These are phyloP conservation scores for Erodium texanum DNA, from an alignment of 441 rosid species.

Conservation along the genomic window DNA sequence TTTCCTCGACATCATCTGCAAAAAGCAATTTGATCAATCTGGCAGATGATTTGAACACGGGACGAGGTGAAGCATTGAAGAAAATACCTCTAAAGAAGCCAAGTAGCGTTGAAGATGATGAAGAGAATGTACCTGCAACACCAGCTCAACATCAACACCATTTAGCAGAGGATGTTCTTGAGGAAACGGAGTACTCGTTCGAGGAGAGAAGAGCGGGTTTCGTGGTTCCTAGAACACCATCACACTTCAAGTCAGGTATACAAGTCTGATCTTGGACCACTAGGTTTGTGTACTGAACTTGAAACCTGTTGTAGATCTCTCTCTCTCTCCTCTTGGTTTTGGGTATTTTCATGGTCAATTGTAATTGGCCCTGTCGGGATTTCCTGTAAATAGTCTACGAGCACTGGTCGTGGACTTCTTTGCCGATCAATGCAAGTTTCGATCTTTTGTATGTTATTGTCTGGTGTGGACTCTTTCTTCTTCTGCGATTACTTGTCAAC, in stretches of 20 bases:
- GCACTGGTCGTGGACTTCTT: too few relatives aligned
- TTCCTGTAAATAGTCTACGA: too few relatives aligned
- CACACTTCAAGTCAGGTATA: conserved; percentile 37
- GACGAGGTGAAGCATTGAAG: conserved; percentile 23
- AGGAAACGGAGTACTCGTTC: conserved; percentile 63
- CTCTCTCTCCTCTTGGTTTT: not conserved
- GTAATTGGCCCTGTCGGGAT: not conserved
- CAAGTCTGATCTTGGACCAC: conserved; percentile 33
- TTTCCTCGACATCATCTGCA: conserved; percentile 41
- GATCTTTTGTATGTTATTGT: too few relatives aligned
- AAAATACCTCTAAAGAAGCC: conserved; percentile 35
- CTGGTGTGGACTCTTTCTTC: too few relatives aligned
- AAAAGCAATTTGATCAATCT: conserved; percentile 37
- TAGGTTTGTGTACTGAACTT: not conserved
- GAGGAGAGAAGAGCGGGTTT: conserved; percentile 82
- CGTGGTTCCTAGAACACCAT: conserved; percentile 32
- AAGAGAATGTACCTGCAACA: conserved; percentile 54
- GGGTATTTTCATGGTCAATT: not conserved
- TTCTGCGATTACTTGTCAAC: too few relatives aligned
- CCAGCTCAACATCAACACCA: conserved; percentile 30
- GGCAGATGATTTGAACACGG: conserved; percentile 20
- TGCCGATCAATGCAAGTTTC: too few relatives aligned
- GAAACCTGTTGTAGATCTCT: too few relatives aligned
- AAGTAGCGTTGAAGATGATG: conserved; percentile 32
- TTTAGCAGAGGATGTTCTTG: conserved; percentile 27